These are phyloP conservation scores for Cladosporium cucumerinum DNA, from an alignment of 2,329 filamentous ascomycete species.

Conservation along the genomic window DNA sequence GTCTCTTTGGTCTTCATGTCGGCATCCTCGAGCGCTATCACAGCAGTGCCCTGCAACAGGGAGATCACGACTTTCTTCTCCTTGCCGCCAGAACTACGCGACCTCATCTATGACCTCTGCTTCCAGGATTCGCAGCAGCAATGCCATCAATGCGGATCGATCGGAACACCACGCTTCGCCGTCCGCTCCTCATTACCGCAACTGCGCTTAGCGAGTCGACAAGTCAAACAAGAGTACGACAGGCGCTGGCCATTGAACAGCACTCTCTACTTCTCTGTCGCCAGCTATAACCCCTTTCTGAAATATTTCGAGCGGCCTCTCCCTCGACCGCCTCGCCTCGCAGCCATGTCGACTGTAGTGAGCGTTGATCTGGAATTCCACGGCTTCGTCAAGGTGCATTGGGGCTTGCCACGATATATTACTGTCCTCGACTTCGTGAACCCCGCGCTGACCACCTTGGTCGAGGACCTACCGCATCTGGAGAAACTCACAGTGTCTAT, in stretches of 20 bases:
- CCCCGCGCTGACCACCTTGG: neutral
- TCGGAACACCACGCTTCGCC: neutral
- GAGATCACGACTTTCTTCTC: slow-evolving; percentile 11
- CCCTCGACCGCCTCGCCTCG: neutral
- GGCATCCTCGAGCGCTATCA: neutral
- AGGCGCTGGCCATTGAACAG: neutral
- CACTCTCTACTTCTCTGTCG: neutral
- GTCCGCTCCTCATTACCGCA: neutral
- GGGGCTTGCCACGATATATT: neutral
- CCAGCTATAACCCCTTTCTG: neutral
- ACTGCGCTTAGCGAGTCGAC: neutral
- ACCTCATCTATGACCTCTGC: slow-evolving; percentile 16
- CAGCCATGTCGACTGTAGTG: neutral
- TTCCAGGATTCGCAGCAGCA: neutral
- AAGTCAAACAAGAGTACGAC: neutral
- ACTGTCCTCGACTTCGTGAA: neutral
- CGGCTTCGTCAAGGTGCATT: neutral
- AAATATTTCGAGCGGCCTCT: neutral
- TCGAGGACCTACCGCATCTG: neutral
- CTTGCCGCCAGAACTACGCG: slow-evolving; percentile 17
- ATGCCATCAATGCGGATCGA: neutral
- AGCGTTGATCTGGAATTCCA: neutral
- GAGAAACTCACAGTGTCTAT: neutral
- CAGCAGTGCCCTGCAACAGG: neutral
- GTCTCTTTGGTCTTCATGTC: neutral